Conservation (phyloP, 257 asterid genomes). For the Nicotiana sylvestris region DNA sequence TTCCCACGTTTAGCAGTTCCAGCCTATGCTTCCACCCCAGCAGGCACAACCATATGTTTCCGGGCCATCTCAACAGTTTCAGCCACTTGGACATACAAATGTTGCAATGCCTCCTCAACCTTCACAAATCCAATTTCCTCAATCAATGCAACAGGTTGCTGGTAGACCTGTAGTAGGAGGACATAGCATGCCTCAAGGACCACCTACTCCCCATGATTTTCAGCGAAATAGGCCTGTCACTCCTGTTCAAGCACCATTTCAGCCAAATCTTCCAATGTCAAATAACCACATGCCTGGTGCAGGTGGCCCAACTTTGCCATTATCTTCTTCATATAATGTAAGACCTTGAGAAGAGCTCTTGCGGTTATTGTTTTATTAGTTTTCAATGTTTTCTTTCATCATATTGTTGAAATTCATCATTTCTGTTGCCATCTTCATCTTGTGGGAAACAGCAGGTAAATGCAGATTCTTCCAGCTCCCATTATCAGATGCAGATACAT, state of each 20-base stretch:
- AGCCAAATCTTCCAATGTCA: conserved; percentile 33
- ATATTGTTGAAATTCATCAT: background rate
- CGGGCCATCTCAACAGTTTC: conserved; percentile 67
- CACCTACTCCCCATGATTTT: conserved; percentile 48
- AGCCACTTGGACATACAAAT: conserved; percentile 54
- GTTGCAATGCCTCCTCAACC: conserved; percentile 61
- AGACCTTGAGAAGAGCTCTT: conserved; percentile 5
- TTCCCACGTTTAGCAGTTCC: conserved; percentile 39
- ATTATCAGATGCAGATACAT: conserved; percentile 46
- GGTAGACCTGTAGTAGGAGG: conserved; percentile 47
- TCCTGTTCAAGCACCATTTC: conserved; percentile 44
- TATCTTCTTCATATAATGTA: conserved; percentile 52
- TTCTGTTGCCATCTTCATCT: conserved; percentile 39
- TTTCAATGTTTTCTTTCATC: background rate
- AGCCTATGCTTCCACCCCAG: conserved; percentile 60
- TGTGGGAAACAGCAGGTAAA: conserved; percentile 52
- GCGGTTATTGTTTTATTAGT: conserved; percentile 5
- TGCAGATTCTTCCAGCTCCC: conserved; percentile 38
- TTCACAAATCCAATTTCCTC: conserved; percentile 56
- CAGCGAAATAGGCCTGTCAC: conserved; percentile 46
- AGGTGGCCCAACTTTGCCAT: conserved; percentile 57
- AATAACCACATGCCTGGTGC: conserved; percentile 55
- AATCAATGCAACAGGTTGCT: conserved; percentile 49
- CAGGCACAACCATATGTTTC: conserved; percentile 53
- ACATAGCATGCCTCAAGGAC: conserved; percentile 52